These are phyloP conservation scores for Hanseniaspora hatyaiensis DNA, from an alignment of 805 yeast species.

Conservation along the genomic window DNA sequence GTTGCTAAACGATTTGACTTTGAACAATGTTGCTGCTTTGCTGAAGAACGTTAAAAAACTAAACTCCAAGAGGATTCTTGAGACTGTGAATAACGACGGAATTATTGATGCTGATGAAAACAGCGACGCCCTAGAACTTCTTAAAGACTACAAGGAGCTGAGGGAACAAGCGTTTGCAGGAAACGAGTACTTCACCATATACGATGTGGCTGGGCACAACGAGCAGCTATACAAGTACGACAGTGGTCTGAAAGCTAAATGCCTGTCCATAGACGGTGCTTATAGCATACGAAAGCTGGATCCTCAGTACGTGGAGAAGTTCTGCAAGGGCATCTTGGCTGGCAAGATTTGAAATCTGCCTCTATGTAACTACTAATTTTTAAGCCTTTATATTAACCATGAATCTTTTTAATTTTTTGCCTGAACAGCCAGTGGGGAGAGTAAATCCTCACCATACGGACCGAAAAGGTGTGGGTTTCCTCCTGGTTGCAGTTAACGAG, in stretches of 20 bases:
- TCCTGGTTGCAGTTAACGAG: too few species aligned
- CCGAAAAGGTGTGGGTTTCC: too few species aligned
- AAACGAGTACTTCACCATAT: neutral
- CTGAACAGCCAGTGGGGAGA: too few species aligned
- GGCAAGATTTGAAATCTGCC: neutral
- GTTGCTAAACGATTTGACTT: slow-evolving; percentile 27
- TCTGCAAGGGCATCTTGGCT: slow-evolving; percentile 3
- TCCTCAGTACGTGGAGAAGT: neutral
- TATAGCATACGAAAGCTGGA: neutral
- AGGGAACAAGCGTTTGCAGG: neutral
- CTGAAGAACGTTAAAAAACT: slow-evolving; percentile 25
- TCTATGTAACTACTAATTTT: too few species aligned
- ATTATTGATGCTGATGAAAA: neutral
- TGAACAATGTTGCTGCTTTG: slow-evolving; percentile 28
- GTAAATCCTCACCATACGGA: too few species aligned
- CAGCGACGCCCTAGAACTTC: neutral
- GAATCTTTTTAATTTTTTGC: too few species aligned
- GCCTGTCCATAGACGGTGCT: neutral
- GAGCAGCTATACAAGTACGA: neutral
- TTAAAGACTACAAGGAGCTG: neutral
- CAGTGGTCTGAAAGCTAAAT: neutral
- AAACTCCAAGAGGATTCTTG: neutral
- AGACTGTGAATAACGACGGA: neutral
- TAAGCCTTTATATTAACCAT: too few species aligned
- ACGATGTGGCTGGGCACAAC: neutral